A percentile compares a stretch with the other conserved stretches of the same genome.
phyloP scores from a whole-genome alignment of 257 asterid genomes.

The Linaria vulgaris region DNA sequence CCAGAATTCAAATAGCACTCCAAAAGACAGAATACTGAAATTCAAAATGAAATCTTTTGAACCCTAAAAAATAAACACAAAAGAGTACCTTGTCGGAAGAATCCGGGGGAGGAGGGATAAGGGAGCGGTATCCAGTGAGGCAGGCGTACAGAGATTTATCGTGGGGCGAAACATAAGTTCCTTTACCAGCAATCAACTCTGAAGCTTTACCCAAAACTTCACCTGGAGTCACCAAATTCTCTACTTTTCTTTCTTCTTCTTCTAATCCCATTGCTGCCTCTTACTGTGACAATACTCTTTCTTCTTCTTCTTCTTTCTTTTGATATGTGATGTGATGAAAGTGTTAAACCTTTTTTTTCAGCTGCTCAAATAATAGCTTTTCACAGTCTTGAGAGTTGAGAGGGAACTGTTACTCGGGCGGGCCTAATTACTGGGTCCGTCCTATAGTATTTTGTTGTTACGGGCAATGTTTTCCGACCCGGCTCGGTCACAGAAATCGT shows the following conservation, averaged over 20 bases:
- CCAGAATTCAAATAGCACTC: background rate
- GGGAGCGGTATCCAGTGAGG: conserved; percentile 70
- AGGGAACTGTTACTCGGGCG: too few relatives aligned
- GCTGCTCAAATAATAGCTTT: too few relatives aligned
- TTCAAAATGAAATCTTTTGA: background rate
- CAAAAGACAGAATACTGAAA: background rate
- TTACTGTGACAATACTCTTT: background rate
- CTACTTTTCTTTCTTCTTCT: conserved; percentile 15
- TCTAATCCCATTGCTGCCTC: background rate
- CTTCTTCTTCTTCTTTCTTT: too few relatives aligned
- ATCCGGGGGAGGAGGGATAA: conserved; percentile 46
- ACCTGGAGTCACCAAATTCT: conserved; percentile 73
- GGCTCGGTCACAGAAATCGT: too few relatives aligned
- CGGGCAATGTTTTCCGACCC: too few relatives aligned
- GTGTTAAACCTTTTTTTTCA: too few relatives aligned
- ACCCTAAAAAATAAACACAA: background rate
- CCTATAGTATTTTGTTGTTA: too few relatives aligned
- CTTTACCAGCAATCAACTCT: conserved; percentile 70
- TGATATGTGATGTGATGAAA: too few relatives aligned
- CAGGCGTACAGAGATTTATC: conserved; percentile 64
- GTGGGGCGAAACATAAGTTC: conserved; percentile 63
- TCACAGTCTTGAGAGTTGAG: too few relatives aligned
- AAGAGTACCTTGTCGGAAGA: conserved; percentile 54
- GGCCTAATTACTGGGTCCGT: too few relatives aligned
- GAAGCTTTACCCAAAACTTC: conserved; percentile 70